Evolutionary conservation across 225 moss, liverwort and hornwort genomes (phyloP), one percentile per base, ranked within the genome.

Genomic region (Rhytidiadelphus loreus): DNA sequence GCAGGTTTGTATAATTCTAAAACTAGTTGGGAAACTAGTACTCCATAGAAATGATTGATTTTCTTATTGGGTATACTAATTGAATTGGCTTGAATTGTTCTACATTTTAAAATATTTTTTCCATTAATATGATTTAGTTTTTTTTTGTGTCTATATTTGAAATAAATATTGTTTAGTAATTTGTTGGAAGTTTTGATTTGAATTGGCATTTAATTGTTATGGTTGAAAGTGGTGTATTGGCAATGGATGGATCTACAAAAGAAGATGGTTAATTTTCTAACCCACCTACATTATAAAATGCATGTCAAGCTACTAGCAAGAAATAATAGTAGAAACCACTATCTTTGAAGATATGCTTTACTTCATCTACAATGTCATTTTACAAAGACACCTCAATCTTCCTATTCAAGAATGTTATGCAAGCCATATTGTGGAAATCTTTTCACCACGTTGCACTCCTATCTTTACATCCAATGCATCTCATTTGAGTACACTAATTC

Each of bases 401-500:
- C 8, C 21, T 50, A 74, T 50, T 50, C 7, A 50, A 50, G 4
- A 74, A 20, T 74, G 12, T 8, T 50, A 74, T 48, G 0, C 4
- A 74, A 19, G 12, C 4, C 1, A 19, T 19, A 18, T 0, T 32
- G 0, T 30, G 1, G 9, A 0, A 32, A 48, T 48, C 19, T 32
- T 12, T 12, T 32, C 0, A 73, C 1, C 2, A 11, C 30, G 7
- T 1, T 73, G 2, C 19, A 46, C 7, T 73, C 11, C 4, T 48
- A 19, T 30, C 28, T 44, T 73, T 46, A 18, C 11, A 29, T 4
- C 7, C 46, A 73, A 30, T 30, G 11, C 32, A 48, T 48, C 32
- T 4, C 32, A 32, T 20, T 32, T 74, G 7, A 12, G 3, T 12
- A 2, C 3, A 74, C 20, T 20, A 3, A 74, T 32, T 74, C 0